Evolutionary conservation across 1,284 basidiomycete genomes (phyloP), one percentile per base, ranked within the genome.

Genomic region (Laetiporus sulphureus): DNA sequence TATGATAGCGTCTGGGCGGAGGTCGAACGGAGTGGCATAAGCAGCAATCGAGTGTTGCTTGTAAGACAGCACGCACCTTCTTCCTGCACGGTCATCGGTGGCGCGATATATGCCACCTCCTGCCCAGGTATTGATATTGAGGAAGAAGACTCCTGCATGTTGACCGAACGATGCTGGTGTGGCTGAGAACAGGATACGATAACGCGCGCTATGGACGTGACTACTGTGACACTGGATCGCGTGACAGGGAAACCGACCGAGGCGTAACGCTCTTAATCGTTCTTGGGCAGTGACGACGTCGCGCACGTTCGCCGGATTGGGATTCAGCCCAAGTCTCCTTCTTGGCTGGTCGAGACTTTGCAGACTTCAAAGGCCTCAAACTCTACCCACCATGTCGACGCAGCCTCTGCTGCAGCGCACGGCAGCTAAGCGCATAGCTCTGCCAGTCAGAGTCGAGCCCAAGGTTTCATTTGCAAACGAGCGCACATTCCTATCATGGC

Each of bases 371-470:
- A 8, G 35, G 34, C 37, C 48, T 42, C 38, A 41, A 18, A 25
- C 37, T 21, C 30, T 36, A 45, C 48, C 45, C 49, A 35, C 42
- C 57, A 96, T 97, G 96, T 99, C 95, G 15, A 96, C 93, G 42
- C 96, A 98, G 65, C 96, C 96, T 16, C 79, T 99, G 36, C 85
- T 99, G 36, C 95, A 99, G 66, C 84, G 96, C 46, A 96, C 94
- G 13, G 90, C 92, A 2, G 80, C 85, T 38, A 96, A 96, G 70
- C 87, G 93, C 49, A 97, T 97, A 57, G 93, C 93, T 10, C 83
- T 97, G 31, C 93, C 94, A 31, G 82, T 97, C 53, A 79, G 91
- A 50, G 89, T 96, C 40, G 93, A 95, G 65, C 91, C 91, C 35
- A 93, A 95, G 60, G 90, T 93, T 45, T 91, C 91, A 48, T 97